Evolutionary conservation across 2,329 filamentous ascomycete genomes (phyloP).

Genomic region (Sphaerostilbella broomeana): DNA sequence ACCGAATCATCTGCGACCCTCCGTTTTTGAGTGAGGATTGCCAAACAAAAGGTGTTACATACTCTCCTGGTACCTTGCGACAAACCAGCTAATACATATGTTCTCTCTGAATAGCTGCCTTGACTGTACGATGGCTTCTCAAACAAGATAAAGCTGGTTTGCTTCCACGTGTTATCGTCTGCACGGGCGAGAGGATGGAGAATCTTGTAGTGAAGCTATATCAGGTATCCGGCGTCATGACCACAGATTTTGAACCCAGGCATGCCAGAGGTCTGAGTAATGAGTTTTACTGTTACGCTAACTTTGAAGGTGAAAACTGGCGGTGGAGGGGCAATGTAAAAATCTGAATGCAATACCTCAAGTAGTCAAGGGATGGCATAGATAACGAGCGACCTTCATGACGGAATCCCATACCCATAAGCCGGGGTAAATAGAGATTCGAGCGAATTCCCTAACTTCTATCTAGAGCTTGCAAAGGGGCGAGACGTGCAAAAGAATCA

Average conservation of each 20-base stretch:
- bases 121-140: constrained; percentile 69
- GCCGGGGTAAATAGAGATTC: too few species aligned
- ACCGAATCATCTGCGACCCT: constrained; percentile 69
- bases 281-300: constrained; percentile 74
- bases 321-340: too few species aligned
- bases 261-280: constrained; percentile 73
- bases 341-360: neutral
- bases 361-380: neutral
- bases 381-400: neutral
- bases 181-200: constrained; percentile 74
- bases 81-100: too few species aligned
- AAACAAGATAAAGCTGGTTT: constrained; percentile 29
- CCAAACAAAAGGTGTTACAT: constrained; percentile 65
- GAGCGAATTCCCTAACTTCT: too few species aligned
- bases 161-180: constrained; percentile 50
- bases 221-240: constrained; percentile 50
- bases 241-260: constrained; percentile 61
- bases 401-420: too few species aligned
- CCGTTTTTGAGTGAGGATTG: constrained; percentile 76
- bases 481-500: too few species aligned
- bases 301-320: constrained; percentile 60
- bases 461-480: too few species aligned
- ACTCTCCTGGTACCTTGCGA: too few species aligned
- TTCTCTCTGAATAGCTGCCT: constrained; percentile 60
- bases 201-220: constrained; percentile 61